Evolutionary conservation across 352 stramenopile species (phyloP).

Genomic region (Phytophthora pisi): DNA sequence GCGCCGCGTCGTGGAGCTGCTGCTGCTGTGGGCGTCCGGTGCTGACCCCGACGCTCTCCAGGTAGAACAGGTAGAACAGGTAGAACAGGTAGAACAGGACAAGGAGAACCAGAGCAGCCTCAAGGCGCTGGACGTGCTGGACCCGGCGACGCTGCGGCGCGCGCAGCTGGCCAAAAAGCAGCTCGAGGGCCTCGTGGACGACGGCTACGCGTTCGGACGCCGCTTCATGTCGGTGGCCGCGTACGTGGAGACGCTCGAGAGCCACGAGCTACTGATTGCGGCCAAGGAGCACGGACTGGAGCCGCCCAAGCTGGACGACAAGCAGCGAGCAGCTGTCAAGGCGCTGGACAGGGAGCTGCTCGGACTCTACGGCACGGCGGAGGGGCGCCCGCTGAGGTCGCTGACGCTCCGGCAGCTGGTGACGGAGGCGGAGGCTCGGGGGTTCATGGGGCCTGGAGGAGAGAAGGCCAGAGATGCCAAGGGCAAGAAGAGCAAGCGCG

Average conservation of each 20-base stretch:
- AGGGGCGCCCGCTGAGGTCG: conserved; percentile 56
- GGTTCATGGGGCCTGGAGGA: conserved; percentile 35
- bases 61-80: too few relatives aligned
- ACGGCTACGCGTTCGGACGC: conserved; percentile 71
- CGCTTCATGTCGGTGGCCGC: conserved; percentile 62
- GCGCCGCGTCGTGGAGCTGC: conserved; percentile 47
- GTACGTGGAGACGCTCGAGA: conserved; percentile 56
- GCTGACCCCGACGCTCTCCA: conserved; percentile 1
- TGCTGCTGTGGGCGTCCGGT: conserved; percentile 37
- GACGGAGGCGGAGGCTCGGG: conserved; percentile 54
- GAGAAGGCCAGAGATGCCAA: conserved; percentile 40
- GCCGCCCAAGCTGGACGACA: conserved; percentile 36
- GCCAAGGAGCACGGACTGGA: conserved; percentile 34
- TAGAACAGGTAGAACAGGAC: not conserved
- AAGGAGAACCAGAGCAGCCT: conserved; percentile 22
- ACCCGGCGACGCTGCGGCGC: conserved; percentile 22
- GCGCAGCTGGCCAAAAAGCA: conserved; percentile 52
- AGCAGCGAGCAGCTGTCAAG: conserved; percentile 52
- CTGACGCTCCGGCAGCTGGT: conserved; percentile 70
- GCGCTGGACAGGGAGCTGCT: conserved; percentile 57
- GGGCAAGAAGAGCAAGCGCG: conserved; percentile 68
- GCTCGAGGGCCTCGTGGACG: conserved; percentile 44
- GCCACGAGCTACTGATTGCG: conserved; percentile 46
- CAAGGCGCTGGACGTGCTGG: conserved; percentile 9
- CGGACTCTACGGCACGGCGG: conserved; percentile 49